phyloP scores from a whole-genome alignment of 2,329 filamentous ascomycete genomes.

The Aaosphaeria pasadenensis region DNA sequence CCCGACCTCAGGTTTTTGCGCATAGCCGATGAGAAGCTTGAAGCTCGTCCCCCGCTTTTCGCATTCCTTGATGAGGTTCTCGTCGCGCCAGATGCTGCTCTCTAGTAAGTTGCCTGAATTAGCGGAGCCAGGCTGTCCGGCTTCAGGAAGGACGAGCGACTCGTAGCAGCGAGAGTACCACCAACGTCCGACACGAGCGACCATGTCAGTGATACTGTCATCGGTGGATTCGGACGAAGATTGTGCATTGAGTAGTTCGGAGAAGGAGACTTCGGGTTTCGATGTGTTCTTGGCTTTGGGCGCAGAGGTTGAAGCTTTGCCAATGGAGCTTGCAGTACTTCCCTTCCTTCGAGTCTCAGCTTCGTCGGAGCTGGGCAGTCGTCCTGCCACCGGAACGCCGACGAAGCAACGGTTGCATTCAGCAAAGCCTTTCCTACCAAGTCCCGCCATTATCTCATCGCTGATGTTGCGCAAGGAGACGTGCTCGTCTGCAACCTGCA shows the following conservation, averaged over 20 bases:
- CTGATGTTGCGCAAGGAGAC: constrained; percentile 57
- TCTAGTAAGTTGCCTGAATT: constrained; percentile 39
- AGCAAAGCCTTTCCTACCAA: constrained; percentile 68
- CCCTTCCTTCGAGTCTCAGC: constrained; percentile 21
- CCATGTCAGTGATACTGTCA: constrained; percentile 86
- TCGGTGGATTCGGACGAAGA: constrained; percentile 53
- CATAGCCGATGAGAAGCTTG: constrained; percentile 87
- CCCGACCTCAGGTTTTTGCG: constrained; percentile 66
- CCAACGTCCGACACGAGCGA: constrained; percentile 88
- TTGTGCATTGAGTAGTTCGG: constrained; percentile 32
- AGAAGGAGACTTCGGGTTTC: constrained; percentile 34
- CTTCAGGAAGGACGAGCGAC: constrained; percentile 50
- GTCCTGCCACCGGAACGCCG: constrained; percentile 67
- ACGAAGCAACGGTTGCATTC: constrained; percentile 74
- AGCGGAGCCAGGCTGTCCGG: constrained; percentile 26
- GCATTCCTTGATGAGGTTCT: constrained; percentile 74
- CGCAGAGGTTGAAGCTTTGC: constrained; percentile 12
- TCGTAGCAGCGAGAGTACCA: constrained; percentile 97
- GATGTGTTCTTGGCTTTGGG: constrained; percentile 11
- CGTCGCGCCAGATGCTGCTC: constrained; percentile 76
- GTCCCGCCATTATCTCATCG: constrained; percentile 59
- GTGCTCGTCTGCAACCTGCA: constrained; percentile 59
- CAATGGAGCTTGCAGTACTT: constrained; percentile 24
- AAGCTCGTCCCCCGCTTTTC: constrained; percentile 83
- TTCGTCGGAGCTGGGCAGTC: constrained; percentile 35